A percentile compares a stretch with the other conserved stretches of the same genome.
phyloP scores from a whole-genome alignment of 2,329 filamentous ascomycete species.

The Chaetothyriales sp. region DNA sequence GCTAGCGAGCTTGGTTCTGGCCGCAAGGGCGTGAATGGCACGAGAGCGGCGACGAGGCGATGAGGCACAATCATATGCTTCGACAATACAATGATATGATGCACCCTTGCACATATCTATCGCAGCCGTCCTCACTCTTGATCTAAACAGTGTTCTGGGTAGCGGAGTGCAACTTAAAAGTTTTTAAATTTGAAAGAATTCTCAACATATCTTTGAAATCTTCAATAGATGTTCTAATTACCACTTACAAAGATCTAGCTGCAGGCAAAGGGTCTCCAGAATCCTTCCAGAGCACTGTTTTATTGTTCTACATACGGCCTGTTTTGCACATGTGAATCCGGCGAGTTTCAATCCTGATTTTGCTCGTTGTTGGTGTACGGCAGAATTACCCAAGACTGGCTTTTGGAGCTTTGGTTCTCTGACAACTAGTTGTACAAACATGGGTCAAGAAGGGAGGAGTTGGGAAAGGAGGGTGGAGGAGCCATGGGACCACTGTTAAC shows the following conservation, averaged over 20 bases:
- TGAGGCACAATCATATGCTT: neutral
- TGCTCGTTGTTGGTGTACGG: neutral
- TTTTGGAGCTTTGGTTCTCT: neutral
- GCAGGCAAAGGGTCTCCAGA: neutral
- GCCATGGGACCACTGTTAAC: neutral
- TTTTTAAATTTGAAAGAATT: too few relatives aligned
- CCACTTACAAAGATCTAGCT: too few relatives aligned
- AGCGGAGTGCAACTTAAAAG: too few relatives aligned
- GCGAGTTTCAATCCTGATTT: neutral
- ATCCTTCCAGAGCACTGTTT: neutral
- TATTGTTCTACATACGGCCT: neutral
- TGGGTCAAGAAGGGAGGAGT: neutral
- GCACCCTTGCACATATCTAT: too few relatives aligned
- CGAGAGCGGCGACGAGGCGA: conserved; percentile 10
- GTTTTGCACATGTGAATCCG: neutral
- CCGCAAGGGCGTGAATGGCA: conserved; percentile 16
- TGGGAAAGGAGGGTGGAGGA: neutral
- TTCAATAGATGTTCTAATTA: too few relatives aligned
- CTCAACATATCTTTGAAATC: too few relatives aligned
- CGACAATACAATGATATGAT: neutral
- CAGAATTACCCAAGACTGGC: neutral
- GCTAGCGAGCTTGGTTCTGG: conserved; percentile 36
- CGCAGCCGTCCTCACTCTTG: too few relatives aligned
- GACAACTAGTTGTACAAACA: neutral
- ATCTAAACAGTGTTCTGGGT: too few relatives aligned